A percentile compares a stretch with the other conserved stretches of the same genome.
Evolutionary conservation across 2,329 filamentous ascomycete species (phyloP).

Genomic region (Xylaria sp.): DNA sequence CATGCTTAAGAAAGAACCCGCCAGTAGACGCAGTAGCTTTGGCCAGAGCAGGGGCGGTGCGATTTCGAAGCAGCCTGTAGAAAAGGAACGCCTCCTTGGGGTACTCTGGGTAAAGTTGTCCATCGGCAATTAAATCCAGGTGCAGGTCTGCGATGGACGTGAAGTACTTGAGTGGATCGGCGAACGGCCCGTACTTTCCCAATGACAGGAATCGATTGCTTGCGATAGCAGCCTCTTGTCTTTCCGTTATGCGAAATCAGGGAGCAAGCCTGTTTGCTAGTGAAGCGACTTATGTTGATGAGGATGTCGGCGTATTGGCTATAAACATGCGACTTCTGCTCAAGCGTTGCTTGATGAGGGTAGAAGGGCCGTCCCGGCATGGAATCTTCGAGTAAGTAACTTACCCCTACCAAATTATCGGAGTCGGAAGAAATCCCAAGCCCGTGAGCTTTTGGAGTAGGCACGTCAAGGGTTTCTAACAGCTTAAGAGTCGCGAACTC

Average conservation of each 20-base stretch:
- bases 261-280: constrained; percentile 16
- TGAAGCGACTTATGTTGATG: constrained; percentile 2
- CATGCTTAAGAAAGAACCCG: constrained; percentile 41
- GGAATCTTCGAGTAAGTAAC: constrained; percentile 22
- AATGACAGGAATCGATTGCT: constrained; percentile 10
- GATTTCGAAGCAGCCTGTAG: constrained; percentile 1
- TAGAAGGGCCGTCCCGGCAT: constrained; percentile 21
- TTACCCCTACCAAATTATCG: not conserved
- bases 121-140: constrained; percentile 4
- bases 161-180: not conserved
- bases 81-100: constrained; percentile 16
- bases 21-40: not conserved
- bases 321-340: constrained; percentile 17
- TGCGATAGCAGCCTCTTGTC: constrained; percentile 2
- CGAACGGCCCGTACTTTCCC: constrained; percentile 6
- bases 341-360: constrained; percentile 4
- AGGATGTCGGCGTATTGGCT: constrained; percentile 20
- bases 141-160: constrained; percentile 9
- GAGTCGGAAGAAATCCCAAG: constrained; percentile 20
- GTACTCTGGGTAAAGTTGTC: constrained; percentile 12
- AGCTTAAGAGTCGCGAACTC: constrained; percentile 20
- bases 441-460: constrained; percentile 18
- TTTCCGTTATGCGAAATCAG: not conserved
- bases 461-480: constrained; percentile 4
- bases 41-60: not conserved